Evolutionary conservation across 805 yeast genomes (phyloP), one percentile per base, ranked within the genome.

Genomic region (Diddensiella caesifluorescens): DNA sequence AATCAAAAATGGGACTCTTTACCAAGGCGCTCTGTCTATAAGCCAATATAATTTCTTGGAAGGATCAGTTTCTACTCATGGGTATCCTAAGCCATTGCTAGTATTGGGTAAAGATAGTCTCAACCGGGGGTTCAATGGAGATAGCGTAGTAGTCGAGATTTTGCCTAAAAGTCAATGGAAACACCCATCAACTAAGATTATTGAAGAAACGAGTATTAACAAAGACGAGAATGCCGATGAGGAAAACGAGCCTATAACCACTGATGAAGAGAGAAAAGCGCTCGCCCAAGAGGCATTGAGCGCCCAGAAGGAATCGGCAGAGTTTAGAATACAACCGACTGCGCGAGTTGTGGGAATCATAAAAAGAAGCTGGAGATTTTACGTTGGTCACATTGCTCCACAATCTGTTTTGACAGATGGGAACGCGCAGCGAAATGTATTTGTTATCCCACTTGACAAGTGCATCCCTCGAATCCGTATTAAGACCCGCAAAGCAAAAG

Each of bases 291-390:
- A 86, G 49, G 96, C 96, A 0, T 68, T 76, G 23, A 82, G 80
- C 22, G 61, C 59, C 9, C 55, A 54, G 44, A 38, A 38, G 12
- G 22, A 20, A 3, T 36, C 53, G 22, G 70, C 65, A 3, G 73
- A 66, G 13, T 62, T 61, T 18, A 74, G 74, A 49, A 61, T 81
- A 18, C 88, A 83, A 57, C 98, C 97, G n/a, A 90, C 98, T 0
- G 97, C 95, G 2, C 77, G 78, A 51, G 83, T 92, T 26, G 97
- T 92, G 9, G 94, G 95, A 22, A 74, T 92, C 20, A 68, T 80
- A 31, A 82, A 86, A 64, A 75, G 99, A 63, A 85, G 90, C 47
- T 92, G 98, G 98, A 76, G 98, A 61, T 79, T 80, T 51, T 92
- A 89, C 57, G 98, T 92, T 28, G 98, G 98, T 10, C 96, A 89